Base-by-base conservation (phyloP, 345 rosid genomes). In the Microthlaspi erraticum region DNA sequence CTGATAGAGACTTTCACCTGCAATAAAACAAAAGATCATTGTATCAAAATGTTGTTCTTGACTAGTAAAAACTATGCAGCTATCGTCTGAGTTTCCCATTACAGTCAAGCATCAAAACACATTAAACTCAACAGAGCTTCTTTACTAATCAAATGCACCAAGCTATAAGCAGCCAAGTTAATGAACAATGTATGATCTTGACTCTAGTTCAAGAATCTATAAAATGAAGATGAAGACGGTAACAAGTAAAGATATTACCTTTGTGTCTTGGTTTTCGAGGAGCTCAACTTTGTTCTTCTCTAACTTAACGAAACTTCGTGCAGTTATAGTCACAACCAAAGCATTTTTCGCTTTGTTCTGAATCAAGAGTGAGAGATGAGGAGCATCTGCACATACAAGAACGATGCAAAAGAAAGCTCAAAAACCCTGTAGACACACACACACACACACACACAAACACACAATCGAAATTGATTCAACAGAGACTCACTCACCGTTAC, bases 311-410 rank as follows among this genome's bases (percentile, higher is more conserved):
- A 71, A 71, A 62, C 58, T 77, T 1, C 93, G 89, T 64, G 90
- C 93, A 56, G 84, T 71, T 61, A 91, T 82, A 34, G 71, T 72
- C n/a, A 91, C 80, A 36, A 37, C 46, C 39, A 89, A 76, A 26
- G 73, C 58, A 33, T 64, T 76, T 66, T 85, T 80, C 54, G 81
- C 97, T 77, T 79, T 86, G 78, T 87, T 91, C 70, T 82, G 85
- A 57, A 91, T 81, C 55, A 91, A 72, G 66, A 91, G 93, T 7
- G 88, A 89, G 36, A 87, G 81, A 58, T 77, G 79, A 55, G 88
- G 88, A 72, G 86, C 86, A 42, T 89, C 97, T 91, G 82, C 62
- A 76, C 72, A 80, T 26, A 26, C 29, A n/a, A 3, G 8, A 53
- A 71, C 0, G 4, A 36, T 54, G 36, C 3, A 18, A 2, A 10